These are phyloP conservation scores for Pyrus pyrifolia DNA, from an alignment of 306 rosid genomes.

Conservation along the genomic window DNA sequence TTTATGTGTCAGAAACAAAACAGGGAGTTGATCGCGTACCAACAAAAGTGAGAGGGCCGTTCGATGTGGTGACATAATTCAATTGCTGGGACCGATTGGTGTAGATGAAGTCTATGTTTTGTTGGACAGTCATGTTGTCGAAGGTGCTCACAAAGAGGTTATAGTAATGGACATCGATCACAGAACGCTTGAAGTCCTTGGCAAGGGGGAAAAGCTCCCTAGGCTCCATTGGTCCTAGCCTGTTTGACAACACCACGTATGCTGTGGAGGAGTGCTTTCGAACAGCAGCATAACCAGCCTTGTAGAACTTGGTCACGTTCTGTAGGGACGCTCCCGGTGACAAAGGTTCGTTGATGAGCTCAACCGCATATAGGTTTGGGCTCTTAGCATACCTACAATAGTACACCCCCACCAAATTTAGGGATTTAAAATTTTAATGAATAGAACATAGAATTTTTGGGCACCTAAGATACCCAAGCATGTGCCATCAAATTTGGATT, in stretches of 20 bases:
- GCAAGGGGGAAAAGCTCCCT: slow-evolving; percentile 56
- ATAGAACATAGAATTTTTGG: no score
- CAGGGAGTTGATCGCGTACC: slow-evolving; percentile 26
- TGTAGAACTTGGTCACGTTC: slow-evolving; percentile 43
- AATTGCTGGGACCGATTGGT: slow-evolving; percentile 41
- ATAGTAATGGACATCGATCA: slow-evolving; percentile 70
- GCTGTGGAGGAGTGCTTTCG: slow-evolving; percentile 45
- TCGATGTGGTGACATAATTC: slow-evolving; percentile 44
- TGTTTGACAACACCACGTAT: slow-evolving; percentile 51
- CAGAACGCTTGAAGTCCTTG: slow-evolving; percentile 29
- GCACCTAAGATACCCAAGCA: no score
- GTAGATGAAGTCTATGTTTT: slow-evolving; percentile 51
- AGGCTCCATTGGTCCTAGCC: slow-evolving; percentile 35
- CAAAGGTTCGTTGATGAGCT: slow-evolving; percentile 66
- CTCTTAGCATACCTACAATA: slow-evolving; percentile 42
- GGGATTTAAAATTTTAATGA: no score
- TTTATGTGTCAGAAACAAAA: neutral
- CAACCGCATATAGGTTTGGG: slow-evolving; percentile 57
- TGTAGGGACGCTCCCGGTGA: slow-evolving; percentile 51
- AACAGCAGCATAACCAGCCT: slow-evolving; percentile 52
- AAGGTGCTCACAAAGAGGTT: slow-evolving; percentile 36
- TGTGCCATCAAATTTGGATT: no score
- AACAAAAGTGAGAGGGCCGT: slow-evolving; percentile 67
- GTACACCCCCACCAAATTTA: neutral
- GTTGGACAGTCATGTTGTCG: slow-evolving; percentile 34